Percentiles rank a stretch among this genome's conserved stretches.
phyloP scores from a whole-genome alignment of 306 rosid genomes.

The Rubus parviflorus region DNA sequence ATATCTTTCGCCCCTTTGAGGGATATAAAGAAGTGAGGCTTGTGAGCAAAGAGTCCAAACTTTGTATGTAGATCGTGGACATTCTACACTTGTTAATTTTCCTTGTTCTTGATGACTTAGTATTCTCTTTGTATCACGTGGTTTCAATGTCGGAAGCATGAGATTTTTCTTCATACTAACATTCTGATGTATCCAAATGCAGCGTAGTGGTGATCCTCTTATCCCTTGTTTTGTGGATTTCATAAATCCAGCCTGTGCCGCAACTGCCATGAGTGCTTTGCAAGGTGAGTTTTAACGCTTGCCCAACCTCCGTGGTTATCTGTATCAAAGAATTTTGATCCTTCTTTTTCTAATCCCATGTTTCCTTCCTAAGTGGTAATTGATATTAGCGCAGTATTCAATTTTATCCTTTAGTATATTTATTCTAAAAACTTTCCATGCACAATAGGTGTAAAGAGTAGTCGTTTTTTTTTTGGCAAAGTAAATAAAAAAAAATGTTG shows the following conservation, averaged over 20 bases:
- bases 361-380: not conserved
- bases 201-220: conserved; percentile 93
- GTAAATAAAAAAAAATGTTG: not conserved
- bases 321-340: conserved; percentile 6
- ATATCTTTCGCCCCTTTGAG: conserved; percentile 93
- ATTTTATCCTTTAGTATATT: not conserved
- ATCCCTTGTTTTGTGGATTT: conserved; percentile 93
- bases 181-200: conserved; percentile 32
- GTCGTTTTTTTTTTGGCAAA: not conserved
- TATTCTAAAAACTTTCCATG: not conserved
- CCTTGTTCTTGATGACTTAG: not conserved
- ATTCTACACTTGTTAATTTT: conserved; percentile 4
- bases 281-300: conserved; percentile 56
- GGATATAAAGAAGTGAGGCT: conserved; percentile 94
- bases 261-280: conserved; percentile 90
- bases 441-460: not conserved
- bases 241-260: conserved; percentile 80
- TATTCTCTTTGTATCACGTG: not conserved
- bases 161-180: conserved; percentile 14
- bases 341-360: conserved; percentile 5
- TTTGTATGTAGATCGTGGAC: conserved; percentile 48
- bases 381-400: not conserved
- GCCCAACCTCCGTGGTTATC: conserved; percentile 12
- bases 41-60: conserved; percentile 82
- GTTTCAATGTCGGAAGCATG: conserved; percentile 19